Percentiles rank a stretch among this genome's conserved stretches.
phyloP scores from a whole-genome alignment of 306 rosid species.

The barrel medic (Medicago truncatula) region MtrunA17r5.0-ANR NC_053044.1:52418501-52419000 shows the following conservation, averaged over 20 bases:
- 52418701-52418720: neutral
- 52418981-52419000: neutral
- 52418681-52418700: too few species aligned
- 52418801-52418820: conserved; percentile 13
- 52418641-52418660: conserved; percentile 36
- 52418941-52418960: neutral
- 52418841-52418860: neutral
- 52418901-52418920: neutral
- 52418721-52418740: neutral
- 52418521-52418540: conserved; percentile 49
- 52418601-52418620: conserved; percentile 59
- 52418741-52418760: neutral
- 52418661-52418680: neutral
- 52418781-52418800: neutral
- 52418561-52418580: conserved; percentile 61
- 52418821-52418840: neutral
- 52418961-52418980: neutral
- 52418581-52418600: conserved; percentile 54
- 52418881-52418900: neutral
- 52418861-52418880: neutral
- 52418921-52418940: neutral
- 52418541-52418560: conserved; percentile 58
- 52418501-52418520: conserved; percentile 64
- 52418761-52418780: neutral
- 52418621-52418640: conserved; percentile 66